Evolutionary conservation across 768 basidiomycete species (phyloP).

Genomic region (Mycena latifolia): DNA sequence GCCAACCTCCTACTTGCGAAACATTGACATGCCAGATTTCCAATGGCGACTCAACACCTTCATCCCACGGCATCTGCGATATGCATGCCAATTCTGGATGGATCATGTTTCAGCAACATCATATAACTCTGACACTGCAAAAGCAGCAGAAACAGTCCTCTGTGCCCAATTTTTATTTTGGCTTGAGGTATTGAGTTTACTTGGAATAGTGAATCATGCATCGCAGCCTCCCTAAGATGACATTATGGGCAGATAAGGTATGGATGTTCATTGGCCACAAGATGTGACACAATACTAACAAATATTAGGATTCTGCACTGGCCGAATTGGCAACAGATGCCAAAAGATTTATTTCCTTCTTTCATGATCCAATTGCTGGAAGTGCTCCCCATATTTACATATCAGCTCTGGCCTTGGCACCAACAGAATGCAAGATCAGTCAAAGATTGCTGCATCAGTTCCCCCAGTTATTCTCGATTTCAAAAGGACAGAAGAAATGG

Average conservation of each 20-base stretch:
- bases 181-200: slow-evolving; percentile 4
- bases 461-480: background rate
- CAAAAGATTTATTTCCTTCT: slow-evolving; percentile 4
- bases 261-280: too few relatives aligned
- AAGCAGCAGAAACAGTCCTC: background rate
- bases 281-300: background rate
- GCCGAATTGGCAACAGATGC: background rate
- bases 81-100: slow-evolving; percentile 7
- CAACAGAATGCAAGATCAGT: background rate
- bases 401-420: slow-evolving; percentile 1
- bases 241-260: background rate
- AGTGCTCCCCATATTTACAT: slow-evolving; percentile 12
- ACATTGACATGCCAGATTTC: too few relatives aligned
- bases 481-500: background rate
- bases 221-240: background rate
- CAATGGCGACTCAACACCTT: too few relatives aligned
- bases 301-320: background rate
- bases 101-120: background rate
- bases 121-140: too few relatives aligned
- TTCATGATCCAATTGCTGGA: background rate
- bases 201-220: background rate
- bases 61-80: background rate
- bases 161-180: background rate
- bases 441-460: background rate
- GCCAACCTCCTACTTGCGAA: too few relatives aligned